Base-by-base conservation (phyloP, 2,329 filamentous ascomycete genomes). In the Aureobasidium sp. region DNA sequence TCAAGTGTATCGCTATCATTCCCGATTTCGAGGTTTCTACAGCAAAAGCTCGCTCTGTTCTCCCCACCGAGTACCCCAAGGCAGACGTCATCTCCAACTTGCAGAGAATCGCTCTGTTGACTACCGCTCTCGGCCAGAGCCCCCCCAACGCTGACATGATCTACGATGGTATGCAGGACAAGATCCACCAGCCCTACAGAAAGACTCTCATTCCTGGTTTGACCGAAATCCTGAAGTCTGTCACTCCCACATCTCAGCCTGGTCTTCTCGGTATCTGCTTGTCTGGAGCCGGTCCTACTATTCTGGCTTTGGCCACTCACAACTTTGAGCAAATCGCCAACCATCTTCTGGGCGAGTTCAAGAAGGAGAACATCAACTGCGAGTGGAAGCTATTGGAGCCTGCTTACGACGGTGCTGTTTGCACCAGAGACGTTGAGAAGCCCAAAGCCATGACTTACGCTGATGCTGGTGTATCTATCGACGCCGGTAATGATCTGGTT, bases 81-180 rank as follows among this genome's bases (percentile, higher is more conserved):
- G 83, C 85, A 61, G 93, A 97, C 74, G 88, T 96, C 72, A 90
- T 95, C 34, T 97, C 96, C 81, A 99, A 99, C 78, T 82, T 97
- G 69, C 94, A 97, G 77, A 85, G 94, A 67, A 90, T 96, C 74
- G 92, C 93, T 2, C 83, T 99, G 55, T 83, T 99, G 14, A 92
- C 93, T 36, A 90, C 91, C 12, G 92, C 92, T 0, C 82, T 99
- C 49, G 91, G 92, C 66, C 87, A 91, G 73, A 93, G 89, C 8
- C 93, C 94, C 11, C 93, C 92, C 1, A 89, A 97, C 72, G 88
- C 94, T 25, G 88, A 95, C 69, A 88, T 96, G 75, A 99, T 99
- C 74, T 95, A 95, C 78, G 86, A 95, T 52, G 93, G 92, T 51
- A 99, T 99, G 94, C 94, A 97, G 78, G 94, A 99, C 79, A 96